phyloP scores from a whole-genome alignment of 495 filamentous ascomycete genomes.

The Hypoxylon fuscum region DNA sequence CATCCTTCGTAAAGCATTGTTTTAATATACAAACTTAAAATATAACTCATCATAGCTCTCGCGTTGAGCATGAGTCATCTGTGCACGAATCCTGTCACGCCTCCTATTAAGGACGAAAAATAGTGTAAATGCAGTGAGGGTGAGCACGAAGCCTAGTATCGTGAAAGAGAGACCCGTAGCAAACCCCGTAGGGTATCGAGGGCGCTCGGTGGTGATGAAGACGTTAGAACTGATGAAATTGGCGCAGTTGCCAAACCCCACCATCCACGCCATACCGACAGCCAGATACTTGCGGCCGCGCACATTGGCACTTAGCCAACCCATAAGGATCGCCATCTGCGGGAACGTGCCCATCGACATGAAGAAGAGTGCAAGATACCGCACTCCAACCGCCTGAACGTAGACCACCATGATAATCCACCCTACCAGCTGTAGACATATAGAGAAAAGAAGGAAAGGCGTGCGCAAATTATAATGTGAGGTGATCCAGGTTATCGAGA shows the following conservation, averaged over 20 bases:
- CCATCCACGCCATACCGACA: slow-evolving; percentile 63
- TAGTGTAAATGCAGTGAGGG: slow-evolving; percentile 4
- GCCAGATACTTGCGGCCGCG: slow-evolving; percentile 67
- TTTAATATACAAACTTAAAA: not conserved
- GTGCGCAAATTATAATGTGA: slow-evolving; percentile 25
- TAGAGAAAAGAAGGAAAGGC: slow-evolving; percentile 37
- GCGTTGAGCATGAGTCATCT: not conserved
- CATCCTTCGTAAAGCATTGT: not conserved
- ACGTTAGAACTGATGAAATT: slow-evolving; percentile 66
- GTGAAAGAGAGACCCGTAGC: slow-evolving; percentile 39
- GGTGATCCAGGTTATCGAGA: slow-evolving; percentile 24
- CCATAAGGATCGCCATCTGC: slow-evolving; percentile 40
- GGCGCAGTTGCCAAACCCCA: slow-evolving; percentile 65
- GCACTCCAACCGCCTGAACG: slow-evolving; percentile 25
- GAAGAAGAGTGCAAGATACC: slow-evolving; percentile 36
- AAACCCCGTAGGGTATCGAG: slow-evolving; percentile 57
- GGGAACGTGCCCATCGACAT: slow-evolving; percentile 38
- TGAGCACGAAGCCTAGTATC: slow-evolving; percentile 31
- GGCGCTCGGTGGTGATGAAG: slow-evolving; percentile 54
- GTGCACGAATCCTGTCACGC: not conserved
- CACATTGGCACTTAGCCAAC: slow-evolving; percentile 47
- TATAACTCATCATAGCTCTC: not conserved
- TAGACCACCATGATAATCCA: slow-evolving; percentile 43
- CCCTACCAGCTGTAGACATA: slow-evolving; percentile 37
- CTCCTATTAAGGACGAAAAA: slow-evolving; percentile 13